Evolutionary conservation across 2,329 filamentous ascomycete genomes (phyloP).

Genomic region (Chaetomiaceae sp.): DNA sequence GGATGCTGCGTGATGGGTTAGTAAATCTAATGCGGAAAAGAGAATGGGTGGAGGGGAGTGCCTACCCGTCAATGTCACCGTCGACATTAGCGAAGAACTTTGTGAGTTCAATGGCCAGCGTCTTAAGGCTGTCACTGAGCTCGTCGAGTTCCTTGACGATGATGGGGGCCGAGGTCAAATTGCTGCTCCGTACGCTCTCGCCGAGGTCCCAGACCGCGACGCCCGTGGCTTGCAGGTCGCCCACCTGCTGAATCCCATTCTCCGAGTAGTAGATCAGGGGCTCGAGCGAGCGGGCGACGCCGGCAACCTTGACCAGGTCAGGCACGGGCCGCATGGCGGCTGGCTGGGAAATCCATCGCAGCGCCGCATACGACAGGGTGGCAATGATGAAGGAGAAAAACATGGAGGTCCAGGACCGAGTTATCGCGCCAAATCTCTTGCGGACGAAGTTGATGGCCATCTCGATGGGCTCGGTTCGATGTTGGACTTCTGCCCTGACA

Average conservation of each 20-base stretch:
- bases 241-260: constrained; percentile 78
- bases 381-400: constrained; percentile 56
- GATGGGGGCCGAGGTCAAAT: constrained; percentile 82
- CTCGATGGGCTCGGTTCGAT: constrained; percentile 80
- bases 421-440: constrained; percentile 54
- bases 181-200: constrained; percentile 81
- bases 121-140: constrained; percentile 79
- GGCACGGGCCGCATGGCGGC: constrained; percentile 63
- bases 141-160: constrained; percentile 84
- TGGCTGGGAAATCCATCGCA: constrained; percentile 65
- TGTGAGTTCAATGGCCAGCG: constrained; percentile 77
- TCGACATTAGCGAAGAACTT: constrained; percentile 92
- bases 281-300: constrained; percentile 85
- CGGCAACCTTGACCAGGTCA: constrained; percentile 85
- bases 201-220: constrained; percentile 93
- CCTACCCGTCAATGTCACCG: constrained; percentile 78
- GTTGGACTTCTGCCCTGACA: constrained; percentile 80
- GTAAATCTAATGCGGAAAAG: neutral
- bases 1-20: constrained; percentile 50
- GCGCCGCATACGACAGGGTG: constrained; percentile 59
- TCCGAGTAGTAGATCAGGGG: constrained; percentile 94
- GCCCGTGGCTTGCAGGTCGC: constrained; percentile 83
- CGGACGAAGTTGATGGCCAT: constrained; percentile 61
- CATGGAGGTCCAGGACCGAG: constrained; percentile 64
- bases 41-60: constrained; percentile 11